Conservation (phyloP, 2,329 filamentous ascomycete species). For the Ophiostoma ips region DNA sequence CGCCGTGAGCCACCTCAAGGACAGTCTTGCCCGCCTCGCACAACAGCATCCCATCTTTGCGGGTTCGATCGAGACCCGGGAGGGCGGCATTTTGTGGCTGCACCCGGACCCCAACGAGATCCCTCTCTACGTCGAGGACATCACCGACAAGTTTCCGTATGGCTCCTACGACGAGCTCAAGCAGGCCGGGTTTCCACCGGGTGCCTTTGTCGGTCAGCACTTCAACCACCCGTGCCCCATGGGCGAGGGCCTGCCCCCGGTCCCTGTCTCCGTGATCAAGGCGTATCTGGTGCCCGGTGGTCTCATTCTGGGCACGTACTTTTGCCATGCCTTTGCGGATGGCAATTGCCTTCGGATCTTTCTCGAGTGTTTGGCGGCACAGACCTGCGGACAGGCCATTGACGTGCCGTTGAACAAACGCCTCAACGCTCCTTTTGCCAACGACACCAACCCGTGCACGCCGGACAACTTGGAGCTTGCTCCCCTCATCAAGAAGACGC, state of each 20-base stretch:
- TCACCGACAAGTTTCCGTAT: slow-evolving; percentile 13
- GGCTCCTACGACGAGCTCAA: slow-evolving; percentile 18
- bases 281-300: slow-evolving; percentile 27
- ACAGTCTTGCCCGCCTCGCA: slow-evolving; percentile 13
- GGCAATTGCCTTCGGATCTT: slow-evolving; percentile 27
- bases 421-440: slow-evolving; percentile 10
- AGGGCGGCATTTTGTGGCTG: slow-evolving; percentile 13
- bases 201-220: slow-evolving; percentile 18
- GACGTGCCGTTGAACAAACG: slow-evolving; percentile 16
- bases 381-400: slow-evolving; percentile 17
- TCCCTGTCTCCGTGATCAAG: slow-evolving; percentile 26
- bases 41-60: slow-evolving; percentile 18
- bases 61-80: slow-evolving; percentile 16
- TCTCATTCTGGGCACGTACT: slow-evolving; percentile 25
- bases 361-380: slow-evolving; percentile 24
- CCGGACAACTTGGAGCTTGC: slow-evolving; percentile 15
- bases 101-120: slow-evolving; percentile 12
- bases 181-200: slow-evolving; percentile 18
- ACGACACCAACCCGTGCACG: slow-evolving; percentile 13
- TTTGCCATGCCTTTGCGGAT: slow-evolving; percentile 30
- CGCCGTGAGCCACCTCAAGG: slow-evolving; percentile 11
- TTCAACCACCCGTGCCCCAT: slow-evolving; percentile 13
- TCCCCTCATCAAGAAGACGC: slow-evolving; percentile 16
- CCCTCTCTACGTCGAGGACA: slow-evolving; percentile 14
- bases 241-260: slow-evolving; percentile 10